Conservation (phyloP, 2,329 filamentous ascomycete species). For the Colletotrichum gigasporum region DNA sequence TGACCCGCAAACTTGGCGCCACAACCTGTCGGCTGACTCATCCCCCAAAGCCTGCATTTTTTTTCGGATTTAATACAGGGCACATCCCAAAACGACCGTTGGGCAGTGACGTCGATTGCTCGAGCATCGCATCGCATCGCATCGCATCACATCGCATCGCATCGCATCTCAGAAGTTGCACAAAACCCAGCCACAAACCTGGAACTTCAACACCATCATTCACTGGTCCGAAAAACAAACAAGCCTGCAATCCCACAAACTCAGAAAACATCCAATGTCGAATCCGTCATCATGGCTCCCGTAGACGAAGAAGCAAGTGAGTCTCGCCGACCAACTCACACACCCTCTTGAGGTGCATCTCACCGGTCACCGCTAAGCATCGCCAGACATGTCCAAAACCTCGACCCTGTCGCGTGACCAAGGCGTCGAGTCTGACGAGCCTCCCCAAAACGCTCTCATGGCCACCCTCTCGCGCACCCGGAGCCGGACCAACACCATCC, state of each 20-base stretch:
- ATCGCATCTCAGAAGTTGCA: too few species aligned
- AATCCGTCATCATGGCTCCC: neutral
- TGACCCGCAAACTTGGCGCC: neutral
- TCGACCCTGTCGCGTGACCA: neutral
- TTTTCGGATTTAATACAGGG: neutral
- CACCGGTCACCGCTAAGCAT: neutral
- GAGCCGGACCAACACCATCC: conserved; percentile 24
- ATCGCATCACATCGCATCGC: too few species aligned
- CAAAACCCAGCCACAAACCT: too few species aligned
- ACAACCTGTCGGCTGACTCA: conserved; percentile 14
- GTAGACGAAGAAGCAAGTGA: conserved; percentile 22
- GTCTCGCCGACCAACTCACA: neutral
- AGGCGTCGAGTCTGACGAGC: conserved; percentile 1
- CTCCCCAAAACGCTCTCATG: conserved; percentile 17
- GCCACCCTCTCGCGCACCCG: conserved; percentile 22
- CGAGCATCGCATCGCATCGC: too few species aligned
- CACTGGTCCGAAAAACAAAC: neutral
- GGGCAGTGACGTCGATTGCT: conserved; percentile 16
- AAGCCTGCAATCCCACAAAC: neutral
- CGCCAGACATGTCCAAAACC: conserved; percentile 1
- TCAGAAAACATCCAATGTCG: neutral
- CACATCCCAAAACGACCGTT: neutral
- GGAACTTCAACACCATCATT: neutral
- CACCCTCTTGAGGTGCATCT: too few species aligned
- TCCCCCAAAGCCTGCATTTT: too few species aligned